phyloP scores from a whole-genome alignment of 345 rosid genomes.

The Zanthoxylum bungeanum region DNA sequence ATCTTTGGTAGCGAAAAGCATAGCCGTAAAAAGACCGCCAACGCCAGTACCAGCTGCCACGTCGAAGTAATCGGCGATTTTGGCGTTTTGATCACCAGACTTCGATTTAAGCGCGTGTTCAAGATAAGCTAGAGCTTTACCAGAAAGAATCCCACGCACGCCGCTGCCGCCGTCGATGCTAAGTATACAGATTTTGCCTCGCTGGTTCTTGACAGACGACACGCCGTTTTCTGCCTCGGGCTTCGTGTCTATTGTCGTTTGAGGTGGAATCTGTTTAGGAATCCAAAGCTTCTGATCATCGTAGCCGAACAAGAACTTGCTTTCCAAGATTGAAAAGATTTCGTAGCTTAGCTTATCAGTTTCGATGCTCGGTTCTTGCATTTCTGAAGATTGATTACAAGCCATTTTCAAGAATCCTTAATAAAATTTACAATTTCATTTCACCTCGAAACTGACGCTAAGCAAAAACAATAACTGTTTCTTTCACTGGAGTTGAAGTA shows the following conservation, averaged over 20 bases:
- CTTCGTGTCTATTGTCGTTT: conserved; percentile 28
- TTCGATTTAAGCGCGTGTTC: conserved; percentile 75
- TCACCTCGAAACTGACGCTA: neutral
- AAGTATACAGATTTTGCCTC: conserved; percentile 89
- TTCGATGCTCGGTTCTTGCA: conserved; percentile 96
- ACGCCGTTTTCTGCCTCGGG: conserved; percentile 22
- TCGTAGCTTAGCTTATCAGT: conserved; percentile 96
- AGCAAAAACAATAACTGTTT: neutral
- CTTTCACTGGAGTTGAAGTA: conserved; percentile 18
- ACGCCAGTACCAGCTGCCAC: conserved; percentile 90
- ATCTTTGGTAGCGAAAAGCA: conserved; percentile 83
- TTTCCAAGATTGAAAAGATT: conserved; percentile 90
- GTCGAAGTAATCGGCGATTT: conserved; percentile 87
- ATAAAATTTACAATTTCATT: neutral
- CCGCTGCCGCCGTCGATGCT: conserved; percentile 87
- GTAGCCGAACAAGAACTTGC: conserved; percentile 87
- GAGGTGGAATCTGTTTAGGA: conserved; percentile 52
- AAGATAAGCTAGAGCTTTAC: conserved; percentile 82
- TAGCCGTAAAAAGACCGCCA: conserved; percentile 89
- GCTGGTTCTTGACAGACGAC: conserved; percentile 70
- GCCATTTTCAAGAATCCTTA: conserved; percentile 24
- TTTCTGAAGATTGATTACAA: conserved; percentile 38
- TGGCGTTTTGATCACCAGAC: conserved; percentile 85
- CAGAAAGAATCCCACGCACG: conserved; percentile 83
- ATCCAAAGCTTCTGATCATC: conserved; percentile 79